Conservation (phyloP, 495 filamentous ascomycete species). For the Hypoxylon rickii region DNA sequence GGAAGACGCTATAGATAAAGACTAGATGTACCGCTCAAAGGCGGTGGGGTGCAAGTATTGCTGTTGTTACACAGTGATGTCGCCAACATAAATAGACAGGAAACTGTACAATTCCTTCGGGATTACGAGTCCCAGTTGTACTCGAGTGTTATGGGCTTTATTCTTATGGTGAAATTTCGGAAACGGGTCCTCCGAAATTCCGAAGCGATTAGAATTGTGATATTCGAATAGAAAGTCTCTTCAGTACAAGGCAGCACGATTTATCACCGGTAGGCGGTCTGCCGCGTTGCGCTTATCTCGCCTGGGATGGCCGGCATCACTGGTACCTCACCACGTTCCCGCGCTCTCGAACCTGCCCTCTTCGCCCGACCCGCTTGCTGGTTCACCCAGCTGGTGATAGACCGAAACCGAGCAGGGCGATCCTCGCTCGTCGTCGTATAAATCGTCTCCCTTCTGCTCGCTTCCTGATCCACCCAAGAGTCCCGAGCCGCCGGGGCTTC, state of each 20-base stretch:
- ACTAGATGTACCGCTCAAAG: slow-evolving; percentile 2
- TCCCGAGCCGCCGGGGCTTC: slow-evolving; percentile 37
- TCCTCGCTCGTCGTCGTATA: slow-evolving; percentile 56
- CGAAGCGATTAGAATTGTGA: slow-evolving; percentile 1
- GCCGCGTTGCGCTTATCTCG: slow-evolving; percentile 20
- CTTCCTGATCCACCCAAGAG: slow-evolving; percentile 44
- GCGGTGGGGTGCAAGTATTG: background rate
- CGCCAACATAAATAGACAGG: too few species aligned
- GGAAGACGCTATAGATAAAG: slow-evolving; percentile 4
- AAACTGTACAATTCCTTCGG: too few species aligned
- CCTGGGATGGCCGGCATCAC: slow-evolving; percentile 35
- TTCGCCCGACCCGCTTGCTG: slow-evolving; percentile 56
- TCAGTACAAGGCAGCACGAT: slow-evolving; percentile 11
- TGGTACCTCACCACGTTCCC: slow-evolving; percentile 28
- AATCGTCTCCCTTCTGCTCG: slow-evolving; percentile 45
- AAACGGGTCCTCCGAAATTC: too few species aligned
- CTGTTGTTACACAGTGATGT: too few species aligned
- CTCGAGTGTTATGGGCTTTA: too few species aligned
- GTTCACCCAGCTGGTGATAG: slow-evolving; percentile 64
- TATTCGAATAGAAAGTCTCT: slow-evolving; percentile 1
- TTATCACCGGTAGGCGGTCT: slow-evolving; percentile 35
- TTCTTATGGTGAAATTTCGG: too few species aligned
- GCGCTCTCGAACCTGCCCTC: slow-evolving; percentile 39
- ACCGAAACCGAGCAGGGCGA: slow-evolving; percentile 58
- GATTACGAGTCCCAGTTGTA: too few species aligned